A percentile compares a stretch with the other conserved stretches of the same genome.
Conservation (phyloP, 768 basidiomycete species). For the Phlegmacium glaucopus region DNA sequence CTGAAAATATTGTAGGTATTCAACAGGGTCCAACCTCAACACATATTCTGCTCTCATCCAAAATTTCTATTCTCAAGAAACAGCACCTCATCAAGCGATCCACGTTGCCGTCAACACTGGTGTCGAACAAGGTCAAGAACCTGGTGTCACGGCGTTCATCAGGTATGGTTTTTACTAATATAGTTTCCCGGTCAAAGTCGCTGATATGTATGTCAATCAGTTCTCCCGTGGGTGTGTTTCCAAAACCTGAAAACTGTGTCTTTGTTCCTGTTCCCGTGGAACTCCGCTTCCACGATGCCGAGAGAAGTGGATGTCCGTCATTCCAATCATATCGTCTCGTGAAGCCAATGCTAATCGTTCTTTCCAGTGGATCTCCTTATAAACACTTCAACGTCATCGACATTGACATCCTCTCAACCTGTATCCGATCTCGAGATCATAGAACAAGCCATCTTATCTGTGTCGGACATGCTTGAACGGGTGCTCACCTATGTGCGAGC, state of each 20-base stretch:
- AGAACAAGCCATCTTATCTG: conserved; percentile 65
- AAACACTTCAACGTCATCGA: conserved; percentile 41
- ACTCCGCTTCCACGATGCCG: conserved; percentile 77
- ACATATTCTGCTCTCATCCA: conserved; percentile 96
- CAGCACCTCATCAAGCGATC: conserved; percentile 81
- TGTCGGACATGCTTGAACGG: conserved; percentile 78
- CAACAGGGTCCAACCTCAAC: conserved; percentile 87
- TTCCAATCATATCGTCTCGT: background rate
- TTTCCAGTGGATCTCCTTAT: conserved; percentile 74
- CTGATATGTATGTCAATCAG: conserved; percentile 34
- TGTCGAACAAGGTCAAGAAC: conserved; percentile 52
- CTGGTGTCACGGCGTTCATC: conserved; percentile 85
- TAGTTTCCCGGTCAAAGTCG: conserved; percentile 6
- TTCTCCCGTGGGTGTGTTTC: conserved; percentile 83
- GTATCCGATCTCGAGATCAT: conserved; percentile 73
- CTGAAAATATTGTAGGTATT: conserved; percentile 58
- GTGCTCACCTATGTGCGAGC: conserved; percentile 82
- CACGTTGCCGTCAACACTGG: conserved; percentile 91
- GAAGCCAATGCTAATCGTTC: conserved; percentile 3
- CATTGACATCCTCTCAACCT: conserved; percentile 48
- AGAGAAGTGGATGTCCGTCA: conserved; percentile 79
- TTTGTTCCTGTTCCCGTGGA: conserved; percentile 92
- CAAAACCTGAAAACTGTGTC: conserved; percentile 92
- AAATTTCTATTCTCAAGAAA: conserved; percentile 95
- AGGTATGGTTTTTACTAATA: conserved; percentile 47